A percentile compares a stretch with the other conserved stretches of the same genome.
These are phyloP conservation scores for Coemansia sp. DNA, from an alignment of 192 early-diverging fungal species.

Conservation along the genomic window DNA sequence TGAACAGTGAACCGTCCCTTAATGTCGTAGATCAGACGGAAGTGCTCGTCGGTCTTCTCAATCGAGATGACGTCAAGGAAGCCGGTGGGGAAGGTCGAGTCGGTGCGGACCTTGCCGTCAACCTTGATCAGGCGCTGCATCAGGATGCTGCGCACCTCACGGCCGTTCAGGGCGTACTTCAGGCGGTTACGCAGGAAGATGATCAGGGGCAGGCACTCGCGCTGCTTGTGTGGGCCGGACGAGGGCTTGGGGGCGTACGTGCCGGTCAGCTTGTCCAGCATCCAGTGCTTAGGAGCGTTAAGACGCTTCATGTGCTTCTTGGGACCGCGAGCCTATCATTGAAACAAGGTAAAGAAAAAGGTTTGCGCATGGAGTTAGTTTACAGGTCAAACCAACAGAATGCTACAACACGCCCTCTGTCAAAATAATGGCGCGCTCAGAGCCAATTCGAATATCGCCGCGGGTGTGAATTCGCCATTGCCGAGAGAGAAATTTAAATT, in stretches of 20 bases:
- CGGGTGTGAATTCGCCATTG: neutral
- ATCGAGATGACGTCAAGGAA: slow-evolving; percentile 80
- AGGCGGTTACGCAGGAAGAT: slow-evolving; percentile 99
- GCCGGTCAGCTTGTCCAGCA: slow-evolving; percentile 99
- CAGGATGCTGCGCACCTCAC: slow-evolving; percentile 93
- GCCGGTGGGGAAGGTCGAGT: slow-evolving; percentile 93
- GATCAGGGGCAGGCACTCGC: slow-evolving; percentile 97
- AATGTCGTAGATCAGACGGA: slow-evolving; percentile 98
- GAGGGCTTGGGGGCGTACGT: slow-evolving; percentile 92
- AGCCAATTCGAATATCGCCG: neutral
- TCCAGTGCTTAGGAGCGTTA: slow-evolving; percentile 99
- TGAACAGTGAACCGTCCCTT: slow-evolving; percentile 99
- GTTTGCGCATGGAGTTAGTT: neutral
- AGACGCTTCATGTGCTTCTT: slow-evolving; percentile 99
- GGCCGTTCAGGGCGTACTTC: slow-evolving; percentile 97
- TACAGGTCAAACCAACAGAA: neutral
- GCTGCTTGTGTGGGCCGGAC: slow-evolving; percentile 98
- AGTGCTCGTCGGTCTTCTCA: slow-evolving; percentile 93
- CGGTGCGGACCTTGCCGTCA: slow-evolving; percentile 97
- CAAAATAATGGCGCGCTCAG: neutral
- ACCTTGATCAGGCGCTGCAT: slow-evolving; percentile 99
- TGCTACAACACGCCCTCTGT: neutral
- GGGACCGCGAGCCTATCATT: slow-evolving; percentile 75
- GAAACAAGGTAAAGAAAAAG: neutral
- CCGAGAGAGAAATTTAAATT: neutral